Base-by-base conservation (phyloP, 2,329 filamentous ascomycete species). In the Elsinoe arachidis region DNA sequence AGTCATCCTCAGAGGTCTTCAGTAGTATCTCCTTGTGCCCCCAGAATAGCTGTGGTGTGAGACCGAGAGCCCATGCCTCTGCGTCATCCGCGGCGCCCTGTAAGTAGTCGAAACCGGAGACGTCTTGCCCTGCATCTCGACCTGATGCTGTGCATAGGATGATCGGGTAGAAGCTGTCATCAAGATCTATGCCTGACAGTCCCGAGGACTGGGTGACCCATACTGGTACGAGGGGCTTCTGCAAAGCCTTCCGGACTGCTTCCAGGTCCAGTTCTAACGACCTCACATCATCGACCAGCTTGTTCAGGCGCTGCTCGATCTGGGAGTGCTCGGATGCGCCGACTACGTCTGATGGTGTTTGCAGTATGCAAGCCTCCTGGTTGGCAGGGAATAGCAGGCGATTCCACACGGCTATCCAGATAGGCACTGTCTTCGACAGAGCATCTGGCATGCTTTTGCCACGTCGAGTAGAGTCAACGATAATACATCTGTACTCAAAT, bases 401-500 rank as follows among this genome's bases (percentile, higher is more conserved):
- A 72, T 97, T 97, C 65, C 96, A 73, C 15, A 96, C 88, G 61
- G 86, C 83, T 71, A 88, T 91, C 93, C 93, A 99, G 61, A 96
- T 88, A 1, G 93, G 92, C 23, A 97, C 78, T 0, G 93, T 97
- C 71, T 96, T 96, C 65, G 87, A 90, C 15, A 99, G 79, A 14
- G 93, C 91, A 73, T 99, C 93, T 0, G 93, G 92, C 84, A 97
- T 95, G 82, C 87, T 81, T 75, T 97, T 97, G 9, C 93, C 93
- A 55, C 92, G 80, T 57, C 93, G 79, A 0, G 93, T 99, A 23
- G 90, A 96, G 72, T 99, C 93, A 43, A 97, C 87, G 58, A 99
- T 84, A 59, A 97, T 85, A 69, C 85, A 84, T 35, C 83, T 84
- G 61, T 23, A 55, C 2, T 14, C 26, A 19, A 26, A 30, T 30